Conservation (phyloP, 2,329 filamentous ascomycete species). For the Xylaria sp. region DNA sequence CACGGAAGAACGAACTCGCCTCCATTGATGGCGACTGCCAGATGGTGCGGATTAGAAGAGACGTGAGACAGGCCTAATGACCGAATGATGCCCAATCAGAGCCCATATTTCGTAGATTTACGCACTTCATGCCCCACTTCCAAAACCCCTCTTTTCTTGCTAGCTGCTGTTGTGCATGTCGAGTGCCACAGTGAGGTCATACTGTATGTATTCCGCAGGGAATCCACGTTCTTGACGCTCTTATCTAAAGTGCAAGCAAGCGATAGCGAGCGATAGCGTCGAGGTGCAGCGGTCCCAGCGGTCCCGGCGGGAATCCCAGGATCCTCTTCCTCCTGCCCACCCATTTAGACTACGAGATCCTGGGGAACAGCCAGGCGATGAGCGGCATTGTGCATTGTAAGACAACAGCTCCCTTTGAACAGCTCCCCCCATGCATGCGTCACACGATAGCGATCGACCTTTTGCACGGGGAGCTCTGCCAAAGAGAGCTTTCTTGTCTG, state of each 20-base stretch:
- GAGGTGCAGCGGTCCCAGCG: background rate
- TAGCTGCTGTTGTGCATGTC: constrained; percentile 21
- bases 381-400: constrained; percentile 5
- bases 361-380: constrained; percentile 1
- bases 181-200: constrained; percentile 17
- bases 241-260: constrained; percentile 4
- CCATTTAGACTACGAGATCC: background rate
- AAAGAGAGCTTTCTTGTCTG: background rate
- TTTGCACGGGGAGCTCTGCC: background rate
- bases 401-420: constrained; percentile 8
- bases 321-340: background rate
- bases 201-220: background rate
- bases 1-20: no score
- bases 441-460: constrained; percentile 7
- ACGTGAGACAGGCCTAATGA: background rate
- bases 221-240: background rate
- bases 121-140: constrained; percentile 21
- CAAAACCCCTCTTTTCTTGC: constrained; percentile 24
- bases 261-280: background rate
- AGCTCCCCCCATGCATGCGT: constrained; percentile 12
- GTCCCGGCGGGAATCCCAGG: no score
- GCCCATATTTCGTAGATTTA: background rate
- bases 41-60: background rate
- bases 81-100: background rate
- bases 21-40: background rate